These are phyloP conservation scores for Xylariomycetidae sp. DNA, from an alignment of 2,329 filamentous ascomycete species.

Conservation along the genomic window DNA sequence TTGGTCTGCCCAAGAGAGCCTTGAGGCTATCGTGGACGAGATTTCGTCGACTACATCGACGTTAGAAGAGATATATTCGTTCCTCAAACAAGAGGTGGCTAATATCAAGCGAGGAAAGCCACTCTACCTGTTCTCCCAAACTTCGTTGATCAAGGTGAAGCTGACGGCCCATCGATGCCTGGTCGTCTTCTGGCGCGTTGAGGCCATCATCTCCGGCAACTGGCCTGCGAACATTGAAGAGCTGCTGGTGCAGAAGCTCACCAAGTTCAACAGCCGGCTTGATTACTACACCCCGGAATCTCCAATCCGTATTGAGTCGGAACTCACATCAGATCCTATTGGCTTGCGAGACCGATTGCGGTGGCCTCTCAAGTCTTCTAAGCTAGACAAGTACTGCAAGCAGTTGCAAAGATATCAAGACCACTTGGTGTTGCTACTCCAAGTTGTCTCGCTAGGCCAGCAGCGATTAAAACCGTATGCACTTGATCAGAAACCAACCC, in stretches of 20 bases:
- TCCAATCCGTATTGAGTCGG: conserved; percentile 1
- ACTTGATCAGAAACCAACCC: too few species aligned
- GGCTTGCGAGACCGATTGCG: conserved; percentile 1
- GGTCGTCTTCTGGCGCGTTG: conserved; percentile 3
- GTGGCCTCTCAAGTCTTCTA: conserved; percentile 4
- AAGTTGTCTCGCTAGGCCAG: conserved; percentile 5
- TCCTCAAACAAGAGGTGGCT: not conserved
- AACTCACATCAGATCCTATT: conserved; percentile 1
- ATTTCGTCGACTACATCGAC: not conserved
- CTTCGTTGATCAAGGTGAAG: conserved; percentile 1
- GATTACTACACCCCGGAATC: not conserved
- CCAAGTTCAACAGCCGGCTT: not conserved
- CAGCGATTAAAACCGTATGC: not conserved
- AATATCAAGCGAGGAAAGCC: not conserved
- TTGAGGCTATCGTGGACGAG: not conserved
- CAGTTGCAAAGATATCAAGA: conserved; percentile 4
- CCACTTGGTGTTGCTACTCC: conserved; percentile 3
- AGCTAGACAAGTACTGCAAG: conserved; percentile 6
- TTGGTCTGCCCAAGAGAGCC: not conserved
- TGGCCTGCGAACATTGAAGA: not conserved
- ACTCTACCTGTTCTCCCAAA: not conserved
- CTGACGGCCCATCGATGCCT: conserved; percentile 1
- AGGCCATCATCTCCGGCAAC: conserved; percentile 1
- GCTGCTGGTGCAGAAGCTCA: not conserved
- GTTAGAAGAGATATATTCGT: not conserved